A percentile compares a stretch with the other conserved stretches of the same genome.
Evolutionary conservation across 495 filamentous ascomycete genomes (phyloP).

Genomic region (Talaromyces adpressus): DNA sequence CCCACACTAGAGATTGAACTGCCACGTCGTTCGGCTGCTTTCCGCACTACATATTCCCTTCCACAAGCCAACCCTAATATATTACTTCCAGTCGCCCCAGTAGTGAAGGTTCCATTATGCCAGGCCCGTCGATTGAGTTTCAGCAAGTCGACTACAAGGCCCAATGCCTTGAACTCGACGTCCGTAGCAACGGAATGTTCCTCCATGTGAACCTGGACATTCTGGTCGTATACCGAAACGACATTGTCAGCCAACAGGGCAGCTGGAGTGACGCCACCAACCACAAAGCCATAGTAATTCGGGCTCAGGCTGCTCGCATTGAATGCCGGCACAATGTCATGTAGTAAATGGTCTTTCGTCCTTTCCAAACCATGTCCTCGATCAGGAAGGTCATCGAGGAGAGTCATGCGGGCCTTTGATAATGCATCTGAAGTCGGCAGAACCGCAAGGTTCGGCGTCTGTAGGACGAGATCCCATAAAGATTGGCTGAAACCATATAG

Average conservation of each 20-base stretch:
- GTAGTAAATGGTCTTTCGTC: slow-evolving; percentile 43
- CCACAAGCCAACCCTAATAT: slow-evolving; percentile 74
- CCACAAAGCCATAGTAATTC: slow-evolving; percentile 85
- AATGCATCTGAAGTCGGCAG: slow-evolving; percentile 27
- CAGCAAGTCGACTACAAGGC: slow-evolving; percentile 63
- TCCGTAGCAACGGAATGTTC: slow-evolving; percentile 64
- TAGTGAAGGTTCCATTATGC: slow-evolving; percentile 67
- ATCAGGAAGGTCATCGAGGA: slow-evolving; percentile 31
- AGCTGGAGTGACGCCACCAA: slow-evolving; percentile 72
- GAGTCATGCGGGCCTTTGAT: slow-evolving; percentile 27
- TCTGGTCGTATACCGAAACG: slow-evolving; percentile 73
- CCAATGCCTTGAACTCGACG: slow-evolving; percentile 65
- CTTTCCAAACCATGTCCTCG: slow-evolving; percentile 38
- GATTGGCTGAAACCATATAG: not conserved
- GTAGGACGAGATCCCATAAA: slow-evolving; percentile 29
- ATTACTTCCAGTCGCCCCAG: slow-evolving; percentile 83
- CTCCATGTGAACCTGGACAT: slow-evolving; percentile 78
- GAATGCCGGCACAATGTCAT: slow-evolving; percentile 59
- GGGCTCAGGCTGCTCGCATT: slow-evolving; percentile 53
- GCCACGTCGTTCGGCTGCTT: slow-evolving; percentile 27
- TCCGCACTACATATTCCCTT: slow-evolving; percentile 56
- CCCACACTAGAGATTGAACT: slow-evolving; percentile 47
- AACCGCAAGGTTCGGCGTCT: slow-evolving; percentile 24
- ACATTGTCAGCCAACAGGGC: slow-evolving; percentile 79
- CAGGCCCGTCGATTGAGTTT: slow-evolving; percentile 44